Conservation (phyloP, 495 filamentous ascomycete genomes). For the Neurospora tetrasperma region DNA sequence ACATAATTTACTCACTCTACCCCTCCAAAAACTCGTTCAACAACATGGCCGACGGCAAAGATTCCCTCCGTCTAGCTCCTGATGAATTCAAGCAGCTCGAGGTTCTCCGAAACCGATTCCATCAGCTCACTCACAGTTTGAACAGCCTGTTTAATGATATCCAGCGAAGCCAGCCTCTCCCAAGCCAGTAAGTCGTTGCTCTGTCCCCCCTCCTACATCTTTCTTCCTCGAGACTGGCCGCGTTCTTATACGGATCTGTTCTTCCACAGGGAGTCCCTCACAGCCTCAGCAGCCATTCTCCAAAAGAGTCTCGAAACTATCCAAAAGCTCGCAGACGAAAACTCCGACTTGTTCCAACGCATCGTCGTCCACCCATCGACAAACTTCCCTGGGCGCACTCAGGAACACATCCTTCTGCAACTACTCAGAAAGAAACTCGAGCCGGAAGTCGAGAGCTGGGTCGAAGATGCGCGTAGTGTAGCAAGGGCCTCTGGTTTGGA, state of each 20-base stretch:
- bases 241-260: neutral
- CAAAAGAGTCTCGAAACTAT: slow-evolving; percentile 51
- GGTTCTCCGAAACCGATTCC: slow-evolving; percentile 59
- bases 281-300: slow-evolving; percentile 55
- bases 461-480: slow-evolving; percentile 47
- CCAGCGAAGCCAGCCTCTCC: slow-evolving; percentile 25
- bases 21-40: neutral
- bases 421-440: slow-evolving; percentile 75
- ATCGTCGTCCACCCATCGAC: slow-evolving; percentile 64
- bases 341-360: slow-evolving; percentile 50
- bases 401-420: slow-evolving; percentile 50
- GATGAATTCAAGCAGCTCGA: slow-evolving; percentile 68
- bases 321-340: slow-evolving; percentile 45
- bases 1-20: neutral
- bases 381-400: slow-evolving; percentile 60
- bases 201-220: neutral
- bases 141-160: slow-evolving; percentile 42
- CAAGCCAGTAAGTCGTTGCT: slow-evolving; percentile 20
- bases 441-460: slow-evolving; percentile 60
- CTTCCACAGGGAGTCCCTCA: slow-evolving; percentile 52
- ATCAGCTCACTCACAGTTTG: slow-evolving; percentile 57
- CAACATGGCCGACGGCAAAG: slow-evolving; percentile 31
- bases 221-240: neutral
- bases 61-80: slow-evolving; percentile 32
- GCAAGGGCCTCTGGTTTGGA: slow-evolving; percentile 16